Base-by-base conservation (phyloP, 495 filamentous ascomycete species). In the Cladorrhinum samala region DNA sequence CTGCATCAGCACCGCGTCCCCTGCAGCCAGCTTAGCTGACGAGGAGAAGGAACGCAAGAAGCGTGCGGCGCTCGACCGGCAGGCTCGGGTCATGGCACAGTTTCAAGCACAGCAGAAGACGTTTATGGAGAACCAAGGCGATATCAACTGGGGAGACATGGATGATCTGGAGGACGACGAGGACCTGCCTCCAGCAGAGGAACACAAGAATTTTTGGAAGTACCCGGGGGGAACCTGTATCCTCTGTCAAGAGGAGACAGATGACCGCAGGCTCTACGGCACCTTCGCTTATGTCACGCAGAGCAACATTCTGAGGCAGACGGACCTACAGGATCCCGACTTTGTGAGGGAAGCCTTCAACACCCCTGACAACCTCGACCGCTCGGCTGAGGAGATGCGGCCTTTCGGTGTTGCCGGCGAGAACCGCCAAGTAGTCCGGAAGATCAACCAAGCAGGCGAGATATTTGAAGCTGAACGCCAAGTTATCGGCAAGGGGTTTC, bases 21-120 rank as follows among this genome's bases (percentile, higher is more conserved):
- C 77, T n/a, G 74, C 75, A 4, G 77, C 67, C 49, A 70, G 72
- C 55, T 81, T 79, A 50, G 76, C 71, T 2, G 82, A 87, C 9
- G 81, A 84, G 55, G 86, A 91, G 55, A 84, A 83, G 45, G 89
- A 94, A 66, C 69, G 78, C 44, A 97, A 90, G 76, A 97, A 96
- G 75, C 82, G 85, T 59, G 84, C 91, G 24, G 93, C 94, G 0
- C 68, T 89, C 30, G 90, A 92, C 54, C 79, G 93, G 44, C 90
- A 97, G 70, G 91, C 91, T 8, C 83, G 79, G 57, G 88, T 97
- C 17, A 95, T 97, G 91, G 92, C 91, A 2, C 88, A 95, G 65
- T 95, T 97, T 73, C 93, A 95, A 65, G 84, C 95, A 61, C 90
- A 99, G 61, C 94, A 97, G 63, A 90, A 94, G 68, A 89, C 81